These are phyloP conservation scores for Coemansia asiatica DNA, from an alignment of 192 early-diverging fungal species.

Conservation along the genomic window DNA sequence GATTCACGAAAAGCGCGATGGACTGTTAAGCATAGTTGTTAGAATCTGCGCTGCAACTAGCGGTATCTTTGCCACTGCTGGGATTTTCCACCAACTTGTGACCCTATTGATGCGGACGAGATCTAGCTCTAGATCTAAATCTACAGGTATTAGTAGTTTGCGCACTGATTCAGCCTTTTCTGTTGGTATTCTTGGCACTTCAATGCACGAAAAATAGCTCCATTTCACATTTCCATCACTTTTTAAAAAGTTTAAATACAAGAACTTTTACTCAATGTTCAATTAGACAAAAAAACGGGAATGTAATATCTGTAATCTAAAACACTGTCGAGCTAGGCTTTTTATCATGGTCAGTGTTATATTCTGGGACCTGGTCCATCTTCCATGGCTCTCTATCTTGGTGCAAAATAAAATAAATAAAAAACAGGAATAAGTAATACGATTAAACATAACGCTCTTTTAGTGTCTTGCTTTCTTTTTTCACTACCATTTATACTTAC, in stretches of 20 bases:
- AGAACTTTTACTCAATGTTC: not conserved
- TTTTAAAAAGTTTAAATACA: not conserved
- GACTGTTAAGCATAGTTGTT: constrained; percentile 72
- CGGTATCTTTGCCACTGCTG: constrained; percentile 73
- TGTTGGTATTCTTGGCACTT: not conserved
- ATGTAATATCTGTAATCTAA: not conserved
- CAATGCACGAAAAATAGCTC: not conserved
- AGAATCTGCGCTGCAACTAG: constrained; percentile 85
- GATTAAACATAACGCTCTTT: too few relatives aligned
- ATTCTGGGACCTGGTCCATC: not conserved
- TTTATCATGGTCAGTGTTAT: not conserved
- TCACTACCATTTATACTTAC: constrained; percentile 4
- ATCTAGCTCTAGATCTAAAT: too few relatives aligned
- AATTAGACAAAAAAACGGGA: not conserved
- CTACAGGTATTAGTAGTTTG: too few relatives aligned
- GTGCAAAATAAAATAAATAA: not conserved
- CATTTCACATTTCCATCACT: not conserved
- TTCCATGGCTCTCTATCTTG: not conserved
- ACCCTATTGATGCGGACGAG: too few relatives aligned
- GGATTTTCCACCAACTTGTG: constrained; percentile 58
- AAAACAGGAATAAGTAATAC: too few relatives aligned
- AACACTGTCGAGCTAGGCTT: not conserved
- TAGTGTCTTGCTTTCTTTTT: not conserved
- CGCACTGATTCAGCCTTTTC: not conserved
- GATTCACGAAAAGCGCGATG: constrained; percentile 64